Conservation (phyloP, 2,329 filamentous ascomycete genomes). For the Ceratocystis ficicola region DNA sequence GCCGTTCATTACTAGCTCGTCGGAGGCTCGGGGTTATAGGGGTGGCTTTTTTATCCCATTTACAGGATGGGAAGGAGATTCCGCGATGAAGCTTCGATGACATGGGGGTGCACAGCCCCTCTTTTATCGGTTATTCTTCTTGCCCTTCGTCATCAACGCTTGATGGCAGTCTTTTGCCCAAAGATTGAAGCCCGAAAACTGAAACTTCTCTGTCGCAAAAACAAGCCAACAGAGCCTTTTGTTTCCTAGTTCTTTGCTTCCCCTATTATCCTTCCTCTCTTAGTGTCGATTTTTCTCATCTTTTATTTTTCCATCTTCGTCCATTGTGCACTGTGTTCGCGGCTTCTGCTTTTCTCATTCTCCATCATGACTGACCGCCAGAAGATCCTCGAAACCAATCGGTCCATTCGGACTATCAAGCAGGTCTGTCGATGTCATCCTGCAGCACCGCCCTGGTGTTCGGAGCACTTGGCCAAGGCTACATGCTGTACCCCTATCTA, state of each 20-base stretch:
- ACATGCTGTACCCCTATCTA: background rate
- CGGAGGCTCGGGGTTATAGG: background rate
- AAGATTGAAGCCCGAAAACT: background rate
- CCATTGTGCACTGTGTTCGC: background rate
- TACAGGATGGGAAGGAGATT: background rate
- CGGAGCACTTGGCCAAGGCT: background rate
- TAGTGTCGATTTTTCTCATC: too few relatives aligned
- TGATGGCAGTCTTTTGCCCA: background rate
- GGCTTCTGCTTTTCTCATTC: background rate
- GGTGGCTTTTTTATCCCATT: background rate
- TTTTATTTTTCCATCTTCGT: background rate
- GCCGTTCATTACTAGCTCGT: too few relatives aligned
- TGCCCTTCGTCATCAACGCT: background rate
- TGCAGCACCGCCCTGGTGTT: too few relatives aligned
- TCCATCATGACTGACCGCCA: conserved; percentile 36
- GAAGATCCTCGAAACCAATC: conserved; percentile 58
- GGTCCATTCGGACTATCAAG: conserved; percentile 77
- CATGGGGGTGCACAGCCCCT: conserved; percentile 11
- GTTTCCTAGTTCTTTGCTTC: background rate
- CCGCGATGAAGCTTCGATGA: background rate
- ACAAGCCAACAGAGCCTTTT: background rate
- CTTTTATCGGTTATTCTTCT: conserved; percentile 2
- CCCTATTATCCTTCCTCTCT: too few relatives aligned
- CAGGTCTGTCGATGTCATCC: conserved; percentile 44
- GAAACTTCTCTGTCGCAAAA: conserved; percentile 1